Conservation (phyloP, 768 basidiomycete species). For the Suillus subaureus region DNA sequence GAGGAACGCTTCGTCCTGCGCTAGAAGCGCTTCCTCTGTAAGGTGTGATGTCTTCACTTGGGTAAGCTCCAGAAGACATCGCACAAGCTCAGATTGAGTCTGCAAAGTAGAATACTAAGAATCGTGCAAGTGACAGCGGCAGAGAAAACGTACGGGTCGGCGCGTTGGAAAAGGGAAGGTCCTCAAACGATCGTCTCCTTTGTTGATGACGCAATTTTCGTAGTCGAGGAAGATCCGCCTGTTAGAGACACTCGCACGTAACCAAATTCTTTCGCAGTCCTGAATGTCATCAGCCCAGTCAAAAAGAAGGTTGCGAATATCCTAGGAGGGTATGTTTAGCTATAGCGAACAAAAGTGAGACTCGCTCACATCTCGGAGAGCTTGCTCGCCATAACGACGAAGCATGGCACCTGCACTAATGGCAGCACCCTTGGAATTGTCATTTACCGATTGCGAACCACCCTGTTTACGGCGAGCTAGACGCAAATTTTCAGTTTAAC, state of each 20-base stretch:
- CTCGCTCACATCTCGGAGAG: slow-evolving; percentile 77
- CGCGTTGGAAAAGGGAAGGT: slow-evolving; percentile 97
- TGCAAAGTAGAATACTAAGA: slow-evolving; percentile 29
- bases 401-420: slow-evolving; percentile 93
- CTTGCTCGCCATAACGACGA: slow-evolving; percentile 93
- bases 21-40: slow-evolving; percentile 80
- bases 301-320: slow-evolving; percentile 79
- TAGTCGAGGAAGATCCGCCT: slow-evolving; percentile 90
- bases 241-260: slow-evolving; percentile 87
- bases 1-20: slow-evolving; percentile 87
- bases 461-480: slow-evolving; percentile 96
- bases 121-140: background rate
- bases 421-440: slow-evolving; percentile 90
- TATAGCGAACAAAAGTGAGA: background rate
- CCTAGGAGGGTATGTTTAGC: slow-evolving; percentile 44
- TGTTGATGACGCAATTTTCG: slow-evolving; percentile 73
- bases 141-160: slow-evolving; percentile 72
- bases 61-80: slow-evolving; percentile 86
- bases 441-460: slow-evolving; percentile 89
- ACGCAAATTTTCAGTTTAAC: slow-evolving; percentile 13
- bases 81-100: slow-evolving; percentile 88
- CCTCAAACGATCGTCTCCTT: slow-evolving; percentile 80
- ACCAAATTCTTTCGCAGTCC: slow-evolving; percentile 88
- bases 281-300: slow-evolving; percentile 90
- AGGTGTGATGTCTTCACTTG: slow-evolving; percentile 84